phyloP scores from a whole-genome alignment of 805 yeast species.

The Candida sphagnicola region DNA sequence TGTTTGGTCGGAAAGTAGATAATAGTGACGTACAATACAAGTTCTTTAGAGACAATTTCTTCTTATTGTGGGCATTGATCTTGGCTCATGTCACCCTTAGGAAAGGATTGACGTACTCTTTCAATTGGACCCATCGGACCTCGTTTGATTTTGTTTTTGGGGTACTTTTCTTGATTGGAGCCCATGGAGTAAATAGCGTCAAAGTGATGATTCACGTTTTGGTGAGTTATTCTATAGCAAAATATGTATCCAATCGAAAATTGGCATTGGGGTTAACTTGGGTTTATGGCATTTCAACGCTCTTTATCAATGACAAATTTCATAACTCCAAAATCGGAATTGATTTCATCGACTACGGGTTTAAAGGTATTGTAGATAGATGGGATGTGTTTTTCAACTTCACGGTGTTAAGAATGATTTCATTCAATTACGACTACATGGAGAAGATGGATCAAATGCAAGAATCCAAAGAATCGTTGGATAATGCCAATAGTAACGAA shows the following conservation, averaged over 20 bases:
- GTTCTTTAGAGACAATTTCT: constrained; percentile 79
- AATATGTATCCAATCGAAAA: constrained; percentile 26
- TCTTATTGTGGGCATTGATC: constrained; percentile 54
- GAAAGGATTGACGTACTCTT: constrained; percentile 17
- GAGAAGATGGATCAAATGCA: constrained; percentile 27
- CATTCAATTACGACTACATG: constrained; percentile 76
- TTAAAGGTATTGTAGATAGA: constrained; percentile 73
- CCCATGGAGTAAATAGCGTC: constrained; percentile 75
- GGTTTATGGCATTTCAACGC: constrained; percentile 73
- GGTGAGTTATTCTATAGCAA: constrained; percentile 50
- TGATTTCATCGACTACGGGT: constrained; percentile 54
- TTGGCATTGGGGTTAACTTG: constrained; percentile 52
- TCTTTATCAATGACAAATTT: constrained; percentile 72
- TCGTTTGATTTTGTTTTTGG: constrained; percentile 77
- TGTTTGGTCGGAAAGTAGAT: constrained; percentile 85
- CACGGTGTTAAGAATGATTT: constrained; percentile 76
- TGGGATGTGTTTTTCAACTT: constrained; percentile 98
- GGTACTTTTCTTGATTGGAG: constrained; percentile 56
- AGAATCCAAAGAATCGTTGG: constrained; percentile 8
- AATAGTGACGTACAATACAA: constrained; percentile 88
- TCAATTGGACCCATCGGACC: constrained; percentile 34
- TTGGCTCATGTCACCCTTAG: constrained; percentile 53
- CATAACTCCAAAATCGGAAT: constrained; percentile 54
- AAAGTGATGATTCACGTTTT: constrained; percentile 58
- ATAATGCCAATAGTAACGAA: constrained; percentile 9